Percentiles rank a stretch among this genome's conserved stretches.
Conservation (phyloP, 176 grass and related monocot genomes). For the Eleusine indica region DNA sequence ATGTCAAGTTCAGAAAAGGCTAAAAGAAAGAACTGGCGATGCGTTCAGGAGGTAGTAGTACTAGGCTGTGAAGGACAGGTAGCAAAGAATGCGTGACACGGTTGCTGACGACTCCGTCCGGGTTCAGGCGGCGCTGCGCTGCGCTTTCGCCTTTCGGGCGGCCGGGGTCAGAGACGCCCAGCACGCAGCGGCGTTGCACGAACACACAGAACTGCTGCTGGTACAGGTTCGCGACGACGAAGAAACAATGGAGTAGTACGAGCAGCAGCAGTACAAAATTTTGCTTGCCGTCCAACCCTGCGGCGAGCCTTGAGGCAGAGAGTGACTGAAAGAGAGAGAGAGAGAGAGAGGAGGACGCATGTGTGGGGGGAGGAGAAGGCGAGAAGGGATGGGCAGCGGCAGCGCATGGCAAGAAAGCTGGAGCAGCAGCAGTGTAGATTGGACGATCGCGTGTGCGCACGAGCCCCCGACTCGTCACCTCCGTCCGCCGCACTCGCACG, state of each 20-base stretch:
- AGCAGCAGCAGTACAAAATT: not conserved
- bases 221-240: not conserved
- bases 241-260: not conserved
- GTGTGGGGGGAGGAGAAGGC: not conserved
- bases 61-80: not conserved
- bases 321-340: not conserved
- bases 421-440: conserved; percentile 36
- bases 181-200: not conserved
- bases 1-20: not conserved
- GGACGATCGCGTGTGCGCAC: conserved; percentile 92
- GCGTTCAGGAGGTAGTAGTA: not conserved
- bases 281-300: conserved; percentile 47
- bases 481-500: conserved; percentile 71
- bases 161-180: conserved; percentile 31
- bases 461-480: conserved; percentile 76
- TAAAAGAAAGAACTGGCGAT: not conserved
- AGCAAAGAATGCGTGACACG: not conserved
- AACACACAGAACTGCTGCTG: not conserved
- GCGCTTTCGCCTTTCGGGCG: conserved; percentile 36
- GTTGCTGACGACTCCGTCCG: not conserved
- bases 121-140: not conserved
- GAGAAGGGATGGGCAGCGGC: conserved; percentile 15
- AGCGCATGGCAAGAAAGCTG: conserved; percentile 31
- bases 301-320: not conserved
- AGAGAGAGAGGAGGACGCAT: not conserved